Evolutionary conservation across 2,329 filamentous ascomycete genomes (phyloP), one percentile per base, ranked within the genome.

Genomic region (Thermoascus crustaceus): DNA sequence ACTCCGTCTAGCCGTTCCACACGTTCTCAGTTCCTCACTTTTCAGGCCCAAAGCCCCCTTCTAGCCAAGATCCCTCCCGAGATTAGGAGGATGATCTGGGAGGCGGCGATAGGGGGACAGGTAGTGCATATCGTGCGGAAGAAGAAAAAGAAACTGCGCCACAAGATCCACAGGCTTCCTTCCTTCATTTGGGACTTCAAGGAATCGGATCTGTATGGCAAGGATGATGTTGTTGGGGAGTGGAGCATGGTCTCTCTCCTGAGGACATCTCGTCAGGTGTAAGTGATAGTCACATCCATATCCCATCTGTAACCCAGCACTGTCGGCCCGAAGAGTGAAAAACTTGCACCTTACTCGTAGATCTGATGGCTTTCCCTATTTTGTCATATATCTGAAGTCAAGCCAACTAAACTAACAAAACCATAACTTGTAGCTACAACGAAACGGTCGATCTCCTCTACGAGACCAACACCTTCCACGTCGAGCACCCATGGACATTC

Each of bases 1-100:
- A 29, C n/a, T n/a, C n/a, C n/a, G n/a, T n/a, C n/a, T n/a, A n/a
- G n/a, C 26, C 26, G 26, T 29, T 13, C 18, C 14, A 29, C 26
- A 10, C 26, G 26, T 29, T 7, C 26, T 29, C 26, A 29, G 13
- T 29, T 17, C 9, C 26, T 9, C 10, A 9, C 5, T 7, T 13
- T 9, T 7, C 26, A 29, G n/a, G 16, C 26, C 14, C 9, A 29
- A 10, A 16, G 14, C 18, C 26, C 18, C 7, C 26, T 29, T 11
- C 26, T 29, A 13, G 18, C 11, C 26, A 29, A 29, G 26, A 13
- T 29, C 7, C 26, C 26, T 29, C 26, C 18, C 6, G 26, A 29
- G n/a, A 17, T 29, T 17, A 16, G 26, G 7, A 4, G 16, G 26
- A 17, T 13, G 26, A 29, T 29, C 26, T 29, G 26, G 26, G 26